Percentiles rank a stretch among this genome's conserved stretches.
These are phyloP conservation scores for Dorcoceras hygrometricum DNA, from an alignment of 257 asterid genomes.

Conservation along the genomic window DNA sequence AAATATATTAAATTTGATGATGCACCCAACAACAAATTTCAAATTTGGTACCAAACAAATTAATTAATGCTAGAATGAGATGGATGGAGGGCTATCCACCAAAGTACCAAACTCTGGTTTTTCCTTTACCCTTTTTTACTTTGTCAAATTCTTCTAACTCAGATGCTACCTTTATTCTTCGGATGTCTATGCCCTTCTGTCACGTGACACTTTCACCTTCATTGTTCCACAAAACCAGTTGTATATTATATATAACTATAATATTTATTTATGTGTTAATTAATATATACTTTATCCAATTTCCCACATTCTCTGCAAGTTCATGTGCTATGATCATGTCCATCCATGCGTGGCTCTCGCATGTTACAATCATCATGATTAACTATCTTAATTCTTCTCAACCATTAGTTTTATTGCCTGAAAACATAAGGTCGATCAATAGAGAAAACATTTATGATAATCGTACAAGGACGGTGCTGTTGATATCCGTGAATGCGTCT, in stretches of 20 bases:
- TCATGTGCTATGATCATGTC: constrained; percentile 55
- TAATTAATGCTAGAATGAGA: background rate
- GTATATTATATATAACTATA: background rate
- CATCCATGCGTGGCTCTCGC: constrained; percentile 56
- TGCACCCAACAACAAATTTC: constrained; percentile 2
- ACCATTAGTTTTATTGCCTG: too few species aligned
- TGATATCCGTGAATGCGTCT: too few species aligned
- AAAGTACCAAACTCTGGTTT: constrained; percentile 25
- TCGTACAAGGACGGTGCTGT: too few species aligned
- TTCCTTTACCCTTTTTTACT: constrained; percentile 40
- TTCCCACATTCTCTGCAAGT: constrained; percentile 48
- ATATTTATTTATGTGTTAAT: background rate
- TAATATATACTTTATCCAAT: constrained; percentile 39
- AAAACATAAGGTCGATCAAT: too few species aligned
- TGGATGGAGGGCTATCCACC: background rate
- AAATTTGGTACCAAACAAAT: constrained; percentile 9
- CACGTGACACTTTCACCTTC: constrained; percentile 45
- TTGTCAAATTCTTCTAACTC: constrained; percentile 38
- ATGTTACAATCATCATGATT: constrained; percentile 33
- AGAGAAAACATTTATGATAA: too few species aligned
- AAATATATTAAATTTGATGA: too few species aligned
- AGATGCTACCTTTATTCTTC: constrained; percentile 26
- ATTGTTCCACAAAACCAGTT: background rate
- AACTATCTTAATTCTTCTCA: too few species aligned
- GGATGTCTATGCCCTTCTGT: constrained; percentile 25